These are phyloP conservation scores for Cryptococcus sp. DNA, from an alignment of 1,284 basidiomycete genomes.

Conservation along the genomic window DNA sequence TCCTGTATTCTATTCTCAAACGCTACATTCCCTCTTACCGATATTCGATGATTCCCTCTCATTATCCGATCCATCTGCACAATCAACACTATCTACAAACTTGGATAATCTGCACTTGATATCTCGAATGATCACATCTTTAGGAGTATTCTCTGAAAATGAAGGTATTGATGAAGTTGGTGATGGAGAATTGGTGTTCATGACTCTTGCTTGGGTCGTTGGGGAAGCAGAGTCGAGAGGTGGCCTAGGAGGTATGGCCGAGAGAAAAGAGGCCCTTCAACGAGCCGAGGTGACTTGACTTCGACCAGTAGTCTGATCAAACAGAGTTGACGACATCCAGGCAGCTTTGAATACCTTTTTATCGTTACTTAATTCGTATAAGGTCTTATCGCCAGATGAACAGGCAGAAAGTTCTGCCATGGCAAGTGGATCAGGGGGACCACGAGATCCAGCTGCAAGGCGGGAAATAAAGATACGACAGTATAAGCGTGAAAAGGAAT, in stretches of 20 bases:
- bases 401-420: conserved; percentile 38
- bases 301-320: background rate
- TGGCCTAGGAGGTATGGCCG: conserved; percentile 57
- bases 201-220: conserved; percentile 67
- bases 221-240: conserved; percentile 68
- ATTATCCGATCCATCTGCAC: conserved; percentile 23
- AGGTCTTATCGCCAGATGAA: conserved; percentile 63
- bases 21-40: conserved; percentile 33
- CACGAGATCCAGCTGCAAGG: conserved; percentile 62
- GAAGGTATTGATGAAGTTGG: conserved; percentile 79
- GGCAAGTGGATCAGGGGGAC: conserved; percentile 41
- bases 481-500: conserved; percentile 75
- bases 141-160: conserved; percentile 80
- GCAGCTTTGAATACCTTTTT: conserved; percentile 59
- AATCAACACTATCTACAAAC: conserved; percentile 21
- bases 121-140: conserved; percentile 38
- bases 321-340: conserved; percentile 45
- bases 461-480: conserved; percentile 84
- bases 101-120: conserved; percentile 45
- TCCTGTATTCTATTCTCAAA: conserved; percentile 37
- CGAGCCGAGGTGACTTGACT: conserved; percentile 58
- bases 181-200: conserved; percentile 72
- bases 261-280: conserved; percentile 58
- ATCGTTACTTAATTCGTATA: conserved; percentile 60
- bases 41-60: conserved; percentile 39